Conservation (phyloP, 139 green algal genomes). For the Asterochloris erici region DNA sequence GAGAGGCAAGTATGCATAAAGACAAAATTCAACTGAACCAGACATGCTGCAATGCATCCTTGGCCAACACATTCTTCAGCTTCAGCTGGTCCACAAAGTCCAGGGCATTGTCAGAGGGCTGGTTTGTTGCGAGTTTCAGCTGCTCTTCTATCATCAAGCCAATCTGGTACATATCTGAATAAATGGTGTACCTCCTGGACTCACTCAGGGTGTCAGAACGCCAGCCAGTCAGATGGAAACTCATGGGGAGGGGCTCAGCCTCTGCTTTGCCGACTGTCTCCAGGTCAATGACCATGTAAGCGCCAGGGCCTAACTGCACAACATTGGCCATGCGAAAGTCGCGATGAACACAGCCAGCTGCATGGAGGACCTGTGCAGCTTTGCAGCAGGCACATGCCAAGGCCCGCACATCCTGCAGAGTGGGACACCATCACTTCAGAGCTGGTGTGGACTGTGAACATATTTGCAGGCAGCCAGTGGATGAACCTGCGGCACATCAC, state of each 20-base stretch:
- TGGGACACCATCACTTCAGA: neutral
- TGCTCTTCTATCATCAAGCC: neutral
- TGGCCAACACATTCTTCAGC: neutral
- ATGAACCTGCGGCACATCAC: neutral
- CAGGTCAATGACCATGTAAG: too few relatives aligned
- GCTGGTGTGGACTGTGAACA: neutral
- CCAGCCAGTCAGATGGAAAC: neutral
- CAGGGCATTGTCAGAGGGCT: neutral
- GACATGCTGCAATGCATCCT: neutral
- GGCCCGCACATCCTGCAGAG: slow-evolving; percentile 1
- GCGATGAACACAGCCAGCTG: neutral
- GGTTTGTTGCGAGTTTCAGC: neutral
- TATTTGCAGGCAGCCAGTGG: neutral
- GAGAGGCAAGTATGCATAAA: too few relatives aligned
- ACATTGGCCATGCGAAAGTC: slow-evolving; percentile 10
- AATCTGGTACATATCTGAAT: slow-evolving; percentile 11
- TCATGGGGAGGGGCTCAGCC: neutral
- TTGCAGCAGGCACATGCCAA: slow-evolving; percentile 5
- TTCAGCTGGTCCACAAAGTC: neutral
- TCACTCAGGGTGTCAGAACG: neutral
- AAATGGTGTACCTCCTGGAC: neutral
- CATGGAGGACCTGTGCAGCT: slow-evolving; percentile 2
- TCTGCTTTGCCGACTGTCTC: neutral
- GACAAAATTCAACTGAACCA: neutral
- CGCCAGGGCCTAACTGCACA: neutral